phyloP scores from a whole-genome alignment of 1,139 yeast species.

The Saccharomyces hybrid region DNA sequence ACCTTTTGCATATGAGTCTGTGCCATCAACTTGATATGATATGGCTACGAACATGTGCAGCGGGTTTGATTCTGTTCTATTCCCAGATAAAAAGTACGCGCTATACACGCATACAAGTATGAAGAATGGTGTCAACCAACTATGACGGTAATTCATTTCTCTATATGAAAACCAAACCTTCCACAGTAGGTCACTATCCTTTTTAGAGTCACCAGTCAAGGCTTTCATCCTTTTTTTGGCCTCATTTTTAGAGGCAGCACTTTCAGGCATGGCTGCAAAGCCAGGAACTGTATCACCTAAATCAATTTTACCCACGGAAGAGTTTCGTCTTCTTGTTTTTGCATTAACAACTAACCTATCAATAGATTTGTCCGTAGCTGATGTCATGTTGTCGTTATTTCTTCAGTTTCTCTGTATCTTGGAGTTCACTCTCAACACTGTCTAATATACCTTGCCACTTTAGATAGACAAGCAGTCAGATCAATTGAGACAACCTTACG shows the following conservation, averaged over 20 bases:
- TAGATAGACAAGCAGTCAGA: neutral
- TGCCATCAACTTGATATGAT: constrained; percentile 50
- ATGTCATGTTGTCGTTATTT: neutral
- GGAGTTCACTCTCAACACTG: neutral
- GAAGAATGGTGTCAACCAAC: constrained; percentile 71
- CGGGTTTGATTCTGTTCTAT: constrained; percentile 49
- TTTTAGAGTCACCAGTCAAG: constrained; percentile 14
- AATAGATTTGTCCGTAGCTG: neutral
- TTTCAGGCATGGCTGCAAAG: constrained; percentile 21
- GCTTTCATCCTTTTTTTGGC: constrained; percentile 19
- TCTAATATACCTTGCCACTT: neutral
- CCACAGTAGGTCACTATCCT: constrained; percentile 22
- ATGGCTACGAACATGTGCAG: constrained; percentile 59
- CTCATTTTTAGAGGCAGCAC: constrained; percentile 18
- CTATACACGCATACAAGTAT: constrained; percentile 36
- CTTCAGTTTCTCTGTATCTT: neutral
- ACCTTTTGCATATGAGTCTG: constrained; percentile 72
- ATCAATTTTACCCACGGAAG: constrained; percentile 31
- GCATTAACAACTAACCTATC: neutral
- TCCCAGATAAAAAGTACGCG: constrained; percentile 44
- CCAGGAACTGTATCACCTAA: constrained; percentile 31
- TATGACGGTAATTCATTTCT: constrained; percentile 60
- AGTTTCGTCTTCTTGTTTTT: constrained; percentile 26
- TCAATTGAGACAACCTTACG: neutral
- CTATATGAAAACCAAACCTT: constrained; percentile 49